phyloP scores from a whole-genome alignment of 164 flowering plant species.

The Aristolochia fimbriata region DNA sequence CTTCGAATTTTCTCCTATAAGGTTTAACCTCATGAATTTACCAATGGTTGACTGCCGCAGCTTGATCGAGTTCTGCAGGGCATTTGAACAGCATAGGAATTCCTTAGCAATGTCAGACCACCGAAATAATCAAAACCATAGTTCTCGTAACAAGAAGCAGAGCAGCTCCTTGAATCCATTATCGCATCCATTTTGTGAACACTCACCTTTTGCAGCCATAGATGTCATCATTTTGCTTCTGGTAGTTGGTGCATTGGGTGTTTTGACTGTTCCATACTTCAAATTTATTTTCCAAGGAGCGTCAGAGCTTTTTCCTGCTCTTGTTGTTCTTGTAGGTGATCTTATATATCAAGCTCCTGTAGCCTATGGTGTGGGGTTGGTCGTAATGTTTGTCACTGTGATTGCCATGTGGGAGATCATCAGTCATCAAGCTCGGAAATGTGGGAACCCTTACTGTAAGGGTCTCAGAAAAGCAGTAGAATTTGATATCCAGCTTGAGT shows the following conservation, averaged over 20 bases:
- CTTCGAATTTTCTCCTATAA: neutral
- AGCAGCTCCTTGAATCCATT: conserved; percentile 19
- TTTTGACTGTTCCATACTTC: conserved; percentile 30
- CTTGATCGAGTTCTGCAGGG: conserved; percentile 46
- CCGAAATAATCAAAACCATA: conserved; percentile 12
- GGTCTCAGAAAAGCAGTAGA: conserved; percentile 50
- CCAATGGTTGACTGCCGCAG: conserved; percentile 54
- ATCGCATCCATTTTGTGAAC: conserved; percentile 29
- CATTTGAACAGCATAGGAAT: conserved; percentile 36
- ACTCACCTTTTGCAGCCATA: conserved; percentile 31
- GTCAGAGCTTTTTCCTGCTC: conserved; percentile 22
- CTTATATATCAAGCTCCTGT: conserved; percentile 23
- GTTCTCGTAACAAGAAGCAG: conserved; percentile 17
- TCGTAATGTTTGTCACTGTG: conserved; percentile 16
- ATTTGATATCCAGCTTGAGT: conserved; percentile 54
- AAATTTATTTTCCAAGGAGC: conserved; percentile 24
- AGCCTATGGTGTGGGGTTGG: conserved; percentile 23
- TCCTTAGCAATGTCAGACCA: conserved; percentile 11
- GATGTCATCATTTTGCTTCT: conserved; percentile 29
- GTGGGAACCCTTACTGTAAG: conserved; percentile 45
- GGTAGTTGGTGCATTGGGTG: conserved; percentile 25
- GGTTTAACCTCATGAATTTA: conserved; percentile 8
- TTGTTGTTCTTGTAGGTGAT: conserved; percentile 13
- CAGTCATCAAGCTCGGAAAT: conserved; percentile 27
- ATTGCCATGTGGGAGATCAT: conserved; percentile 31